Evolutionary conservation across 129 eudicot species (phyloP), one percentile per base, ranked within the genome.

Genomic region (Saposhnikovia divaricata): DNA sequence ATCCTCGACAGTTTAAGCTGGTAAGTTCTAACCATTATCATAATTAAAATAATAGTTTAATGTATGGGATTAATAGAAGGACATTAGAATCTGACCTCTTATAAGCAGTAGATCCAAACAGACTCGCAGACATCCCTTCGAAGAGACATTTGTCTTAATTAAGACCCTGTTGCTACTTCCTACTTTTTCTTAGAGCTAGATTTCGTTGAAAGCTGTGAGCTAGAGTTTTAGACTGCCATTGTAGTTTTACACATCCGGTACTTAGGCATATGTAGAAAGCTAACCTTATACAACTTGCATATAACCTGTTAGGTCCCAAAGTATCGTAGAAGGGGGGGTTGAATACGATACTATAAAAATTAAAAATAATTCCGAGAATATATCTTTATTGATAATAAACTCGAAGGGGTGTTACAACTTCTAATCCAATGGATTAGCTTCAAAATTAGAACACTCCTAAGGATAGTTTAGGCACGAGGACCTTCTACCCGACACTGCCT

Each of bases 1-100:
- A 89, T 85, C 97, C 98, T 74, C 91, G 97, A 38, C 91, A 72
- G 74, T 46, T 78, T 70, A 90, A 86, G 80, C 48, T 84, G 83
- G 98, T 95, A 85, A 92, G 96, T 81, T 27, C 43, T 68, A 27
- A 31, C 42, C 34, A 12, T 68, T 31, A 1, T 68, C 16, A 66
- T 68, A 15, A 27, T 21, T 3, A 27, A 0, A 27, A 65, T 25
- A 65, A 10, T 65, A 65, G 72, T 57, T 21, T 57, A 23, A 57
- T 57, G 8, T 9, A 11, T 31, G 18, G 9, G 6, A 13, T 31
- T 12, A 11, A 9, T 68, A 19, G 34, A 61, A 68, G 42, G 42
- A 68, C 73, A 68, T 25, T 28, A 23, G 3, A 57, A 23, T 23
- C 28, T 57, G 4, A 25, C 69, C 69, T 55, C 63, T 6, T 21